Evolutionary conservation across 208 protist genomes (phyloP).

Genomic region (Leishmania tarentolae): DNA sequence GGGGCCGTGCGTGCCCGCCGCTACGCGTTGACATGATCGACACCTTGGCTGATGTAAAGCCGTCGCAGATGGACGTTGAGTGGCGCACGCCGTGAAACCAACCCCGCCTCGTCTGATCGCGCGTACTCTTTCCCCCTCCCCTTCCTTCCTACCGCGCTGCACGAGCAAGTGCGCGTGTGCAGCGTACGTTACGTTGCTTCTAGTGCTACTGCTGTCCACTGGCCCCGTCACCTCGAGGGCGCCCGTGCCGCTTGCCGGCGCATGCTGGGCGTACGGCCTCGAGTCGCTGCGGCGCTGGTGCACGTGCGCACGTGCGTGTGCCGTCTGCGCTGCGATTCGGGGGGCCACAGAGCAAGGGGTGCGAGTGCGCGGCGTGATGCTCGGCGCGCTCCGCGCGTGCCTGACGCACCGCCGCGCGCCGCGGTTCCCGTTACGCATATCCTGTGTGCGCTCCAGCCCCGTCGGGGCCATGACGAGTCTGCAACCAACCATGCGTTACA

Average conservation of each 20-base stretch:
- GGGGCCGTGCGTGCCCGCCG: conserved; percentile 3
- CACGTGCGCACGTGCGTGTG: conserved; percentile 7
- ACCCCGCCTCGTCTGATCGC: too few species aligned
- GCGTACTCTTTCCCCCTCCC: too few species aligned
- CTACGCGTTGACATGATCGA: conserved; percentile 5
- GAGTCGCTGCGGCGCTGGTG: conserved; percentile 13
- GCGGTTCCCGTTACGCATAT: conserved; percentile 29
- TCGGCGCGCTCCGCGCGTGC: conserved; percentile 16
- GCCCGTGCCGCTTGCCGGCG: conserved; percentile 20
- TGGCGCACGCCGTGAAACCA: too few species aligned
- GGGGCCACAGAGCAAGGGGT: conserved; percentile 28
- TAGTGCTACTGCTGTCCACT: conserved; percentile 6
- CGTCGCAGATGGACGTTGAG: neutral
- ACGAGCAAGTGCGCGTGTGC: too few species aligned
- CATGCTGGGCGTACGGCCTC: conserved; percentile 25
- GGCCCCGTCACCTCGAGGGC: conserved; percentile 21
- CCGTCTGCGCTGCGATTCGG: conserved; percentile 4
- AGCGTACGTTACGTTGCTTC: neutral
- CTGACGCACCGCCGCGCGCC: conserved; percentile 22
- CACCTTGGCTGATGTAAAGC: conserved; percentile 4
- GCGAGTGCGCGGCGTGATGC: conserved; percentile 19
- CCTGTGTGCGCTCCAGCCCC: conserved; percentile 33
- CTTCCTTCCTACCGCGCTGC: too few species aligned
- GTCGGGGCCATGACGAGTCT: conserved; percentile 32
- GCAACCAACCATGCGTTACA: conserved; percentile 31